A percentile compares a stretch with the other conserved stretches of the same genome.
Evolutionary conservation across 441 rosid species (phyloP).

Genomic region (Mallotus japonicus): DNA sequence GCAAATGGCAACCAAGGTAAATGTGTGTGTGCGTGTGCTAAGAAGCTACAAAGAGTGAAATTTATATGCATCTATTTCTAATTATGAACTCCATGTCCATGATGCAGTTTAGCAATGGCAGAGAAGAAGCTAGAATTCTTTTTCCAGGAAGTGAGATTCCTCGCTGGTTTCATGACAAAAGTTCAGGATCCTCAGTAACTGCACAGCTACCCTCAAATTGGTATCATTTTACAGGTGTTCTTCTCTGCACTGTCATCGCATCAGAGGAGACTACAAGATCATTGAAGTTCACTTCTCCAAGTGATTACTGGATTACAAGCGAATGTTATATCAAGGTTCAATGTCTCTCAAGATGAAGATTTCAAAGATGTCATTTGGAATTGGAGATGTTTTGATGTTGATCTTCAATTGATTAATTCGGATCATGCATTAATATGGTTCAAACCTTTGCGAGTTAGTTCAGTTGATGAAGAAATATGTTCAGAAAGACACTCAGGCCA

Average conservation of each 20-base stretch:
- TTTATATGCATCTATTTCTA: too few species aligned
- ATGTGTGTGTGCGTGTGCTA: too few species aligned
- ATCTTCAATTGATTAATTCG: neutral
- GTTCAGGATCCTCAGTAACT: conserved; percentile 5
- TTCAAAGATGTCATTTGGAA: neutral
- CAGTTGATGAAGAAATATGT: neutral
- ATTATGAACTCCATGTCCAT: too few species aligned
- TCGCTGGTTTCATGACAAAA: conserved; percentile 4
- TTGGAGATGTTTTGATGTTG: neutral
- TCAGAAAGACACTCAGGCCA: neutral
- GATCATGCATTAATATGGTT: conserved; percentile 8
- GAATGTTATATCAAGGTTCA: neutral
- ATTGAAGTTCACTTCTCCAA: neutral
- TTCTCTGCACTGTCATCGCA: conserved; percentile 14
- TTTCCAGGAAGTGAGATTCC: conserved; percentile 24
- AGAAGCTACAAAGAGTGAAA: too few species aligned
- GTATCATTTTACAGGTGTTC: conserved; percentile 6
- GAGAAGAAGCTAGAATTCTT: neutral
- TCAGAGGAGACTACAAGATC: neutral
- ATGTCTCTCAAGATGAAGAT: neutral
- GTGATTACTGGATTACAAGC: neutral
- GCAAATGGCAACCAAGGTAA: too few species aligned
- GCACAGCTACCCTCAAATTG: conserved; percentile 9
- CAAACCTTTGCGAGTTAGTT: neutral
- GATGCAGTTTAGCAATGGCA: neutral